These are phyloP conservation scores for Macrolepiota fuliginosa DNA, from an alignment of 768 basidiomycete genomes.

Conservation along the genomic window DNA sequence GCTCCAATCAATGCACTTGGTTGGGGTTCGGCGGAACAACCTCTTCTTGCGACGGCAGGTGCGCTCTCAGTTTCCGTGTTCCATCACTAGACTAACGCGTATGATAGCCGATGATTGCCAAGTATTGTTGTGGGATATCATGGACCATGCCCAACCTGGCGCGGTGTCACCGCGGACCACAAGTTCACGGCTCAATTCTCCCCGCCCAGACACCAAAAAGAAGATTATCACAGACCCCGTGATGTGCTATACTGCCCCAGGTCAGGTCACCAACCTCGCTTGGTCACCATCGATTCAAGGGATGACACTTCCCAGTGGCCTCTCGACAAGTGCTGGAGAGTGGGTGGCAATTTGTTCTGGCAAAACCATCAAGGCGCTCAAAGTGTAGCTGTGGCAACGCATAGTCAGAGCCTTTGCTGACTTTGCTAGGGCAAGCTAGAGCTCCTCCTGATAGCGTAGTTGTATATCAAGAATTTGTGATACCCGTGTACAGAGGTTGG, in stretches of 20 bases:
- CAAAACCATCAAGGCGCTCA: conserved; percentile 77
- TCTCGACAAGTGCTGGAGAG: conserved; percentile 74
- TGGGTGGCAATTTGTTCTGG: conserved; percentile 87
- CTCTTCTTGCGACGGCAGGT: conserved; percentile 88
- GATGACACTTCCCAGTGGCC: conserved; percentile 72
- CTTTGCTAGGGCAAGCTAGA: too few relatives aligned
- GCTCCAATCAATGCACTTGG: conserved; percentile 83
- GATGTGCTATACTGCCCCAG: conserved; percentile 78
- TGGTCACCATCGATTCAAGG: conserved; percentile 88
- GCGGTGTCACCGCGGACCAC: conserved; percentile 70
- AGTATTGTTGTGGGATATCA: conserved; percentile 90
- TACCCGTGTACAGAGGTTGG: conserved; percentile 2
- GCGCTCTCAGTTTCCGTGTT: conserved; percentile 10
- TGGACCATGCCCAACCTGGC: conserved; percentile 50
- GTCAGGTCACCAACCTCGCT: conserved; percentile 79
- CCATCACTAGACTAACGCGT: background rate
- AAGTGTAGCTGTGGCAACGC: conserved; percentile 49
- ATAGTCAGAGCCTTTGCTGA: background rate
- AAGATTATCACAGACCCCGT: conserved; percentile 70
- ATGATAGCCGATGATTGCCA: conserved; percentile 86
- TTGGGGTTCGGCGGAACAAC: conserved; percentile 85
- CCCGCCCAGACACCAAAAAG: conserved; percentile 79
- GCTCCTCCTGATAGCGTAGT: background rate
- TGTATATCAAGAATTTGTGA: conserved; percentile 10
- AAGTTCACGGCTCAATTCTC: conserved; percentile 74